A percentile compares a stretch with the other conserved stretches of the same genome.
These are phyloP conservation scores for Candida ulmi DNA, from an alignment of 805 yeast species.

Conservation along the genomic window DNA sequence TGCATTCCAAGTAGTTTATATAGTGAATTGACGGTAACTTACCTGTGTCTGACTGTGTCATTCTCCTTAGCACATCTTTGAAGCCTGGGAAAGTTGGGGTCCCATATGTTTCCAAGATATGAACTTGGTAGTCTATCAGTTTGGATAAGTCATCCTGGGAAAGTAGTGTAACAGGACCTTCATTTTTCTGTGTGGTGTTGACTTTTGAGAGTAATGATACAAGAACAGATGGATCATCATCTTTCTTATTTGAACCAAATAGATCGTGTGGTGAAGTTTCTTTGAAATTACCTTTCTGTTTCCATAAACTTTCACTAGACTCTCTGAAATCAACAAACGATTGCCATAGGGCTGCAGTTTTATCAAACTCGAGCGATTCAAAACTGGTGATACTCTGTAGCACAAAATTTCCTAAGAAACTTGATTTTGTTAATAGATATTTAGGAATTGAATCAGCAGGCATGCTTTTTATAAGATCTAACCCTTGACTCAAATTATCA, in stretches of 20 bases:
- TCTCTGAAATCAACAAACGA: conserved; percentile 33
- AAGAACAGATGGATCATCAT: conserved; percentile 17
- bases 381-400: conserved; percentile 33
- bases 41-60: conserved; percentile 41
- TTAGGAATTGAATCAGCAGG: conserved; percentile 11
- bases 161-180: conserved; percentile 27
- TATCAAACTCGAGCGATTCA: conserved; percentile 42
- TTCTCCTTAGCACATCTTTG: conserved; percentile 33
- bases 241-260: conserved; percentile 15
- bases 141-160: conserved; percentile 47
- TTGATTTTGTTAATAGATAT: conserved; percentile 28
- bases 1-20: conserved; percentile 53
- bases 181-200: conserved; percentile 3
- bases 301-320: conserved; percentile 21
- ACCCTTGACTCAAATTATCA: conserved; percentile 30
- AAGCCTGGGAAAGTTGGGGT: conserved; percentile 42
- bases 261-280: conserved; percentile 8
- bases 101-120: conserved; percentile 45
- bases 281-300: conserved; percentile 17
- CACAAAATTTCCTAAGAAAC: conserved; percentile 44
- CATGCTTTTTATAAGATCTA: conserved; percentile 15
- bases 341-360: conserved; percentile 36
- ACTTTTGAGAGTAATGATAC: conserved; percentile 6
- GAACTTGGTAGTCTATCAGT: conserved; percentile 48
- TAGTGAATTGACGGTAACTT: conserved; percentile 47